A percentile compares a stretch with the other conserved stretches of the same genome.
phyloP scores from a whole-genome alignment of 495 filamentous ascomycete species.

The Penicillium angulare region DNA sequence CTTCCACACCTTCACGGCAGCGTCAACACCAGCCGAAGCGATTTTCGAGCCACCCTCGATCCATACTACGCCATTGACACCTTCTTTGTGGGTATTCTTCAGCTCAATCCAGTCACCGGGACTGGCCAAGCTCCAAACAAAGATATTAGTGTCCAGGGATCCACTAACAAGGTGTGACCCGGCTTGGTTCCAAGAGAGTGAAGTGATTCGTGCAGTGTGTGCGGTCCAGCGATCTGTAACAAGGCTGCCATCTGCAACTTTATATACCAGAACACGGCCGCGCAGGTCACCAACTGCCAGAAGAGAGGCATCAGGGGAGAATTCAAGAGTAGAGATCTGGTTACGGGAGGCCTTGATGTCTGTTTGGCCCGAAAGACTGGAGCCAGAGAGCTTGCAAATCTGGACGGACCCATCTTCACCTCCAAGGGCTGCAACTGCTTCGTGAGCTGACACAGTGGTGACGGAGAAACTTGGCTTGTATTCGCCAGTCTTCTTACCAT shows the following conservation, averaged over 20 bases:
- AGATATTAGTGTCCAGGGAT: constrained; percentile 83
- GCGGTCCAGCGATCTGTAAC: constrained; percentile 78
- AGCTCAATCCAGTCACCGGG: constrained; percentile 79
- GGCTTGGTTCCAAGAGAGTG: constrained; percentile 75
- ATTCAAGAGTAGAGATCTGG: constrained; percentile 59
- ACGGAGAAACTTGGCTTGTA: constrained; percentile 67
- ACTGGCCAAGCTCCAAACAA: constrained; percentile 84
- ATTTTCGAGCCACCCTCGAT: constrained; percentile 66
- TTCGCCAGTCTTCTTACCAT: constrained; percentile 53
- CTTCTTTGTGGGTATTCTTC: constrained; percentile 88
- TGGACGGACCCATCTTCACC: constrained; percentile 68
- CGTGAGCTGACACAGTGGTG: constrained; percentile 66
- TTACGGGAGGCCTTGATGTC: constrained; percentile 43
- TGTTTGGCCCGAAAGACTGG: constrained; percentile 44
- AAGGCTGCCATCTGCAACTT: constrained; percentile 41
- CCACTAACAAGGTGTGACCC: constrained; percentile 81
- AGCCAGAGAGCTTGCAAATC: constrained; percentile 61
- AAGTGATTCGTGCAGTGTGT: constrained; percentile 83
- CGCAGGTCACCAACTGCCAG: constrained; percentile 80
- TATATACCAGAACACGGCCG: constrained; percentile 82
- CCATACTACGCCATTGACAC: constrained; percentile 88
- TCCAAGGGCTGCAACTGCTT: constrained; percentile 69
- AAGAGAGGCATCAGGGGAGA: constrained; percentile 68
- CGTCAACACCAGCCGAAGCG: constrained; percentile 80
- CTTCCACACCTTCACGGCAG: constrained; percentile 85